A percentile compares a stretch with the other conserved stretches of the same genome.
phyloP scores from a whole-genome alignment of 352 stramenopile genomes.

The Peronosclerospora sorghi region DNA sequence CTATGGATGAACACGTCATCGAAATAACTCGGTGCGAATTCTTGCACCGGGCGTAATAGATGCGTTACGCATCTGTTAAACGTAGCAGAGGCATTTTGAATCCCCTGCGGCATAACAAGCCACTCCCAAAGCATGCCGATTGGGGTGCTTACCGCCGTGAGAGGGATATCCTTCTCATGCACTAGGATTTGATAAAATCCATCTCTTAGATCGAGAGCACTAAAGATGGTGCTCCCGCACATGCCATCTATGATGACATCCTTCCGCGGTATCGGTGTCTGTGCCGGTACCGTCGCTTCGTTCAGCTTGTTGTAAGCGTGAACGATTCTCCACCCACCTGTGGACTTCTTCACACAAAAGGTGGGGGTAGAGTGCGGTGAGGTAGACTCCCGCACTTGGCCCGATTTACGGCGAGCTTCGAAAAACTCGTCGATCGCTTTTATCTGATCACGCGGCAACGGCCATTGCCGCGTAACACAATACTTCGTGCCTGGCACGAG shows the following conservation, averaged over 20 bases:
- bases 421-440: neutral
- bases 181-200: neutral
- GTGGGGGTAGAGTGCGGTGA: neutral
- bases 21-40: neutral
- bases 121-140: neutral
- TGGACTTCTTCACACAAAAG: neutral
- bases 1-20: neutral
- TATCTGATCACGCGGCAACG: neutral
- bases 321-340: neutral
- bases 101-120: neutral
- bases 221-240: neutral
- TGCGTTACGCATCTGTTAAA: neutral
- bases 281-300: neutral
- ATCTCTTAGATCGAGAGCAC: neutral
- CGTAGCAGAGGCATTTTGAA: neutral
- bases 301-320: neutral
- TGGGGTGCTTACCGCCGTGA: neutral
- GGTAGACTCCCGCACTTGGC: neutral
- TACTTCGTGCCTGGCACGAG: conserved; percentile 1
- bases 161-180: neutral
- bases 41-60: neutral
- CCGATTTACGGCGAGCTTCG: neutral
- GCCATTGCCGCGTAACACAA: neutral
- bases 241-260: neutral
- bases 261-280: neutral